Evolutionary conservation across 108 stramenopile species (phyloP), one percentile per base, ranked within the genome.

Genomic region (Asterionellopsis glacialis): DNA sequence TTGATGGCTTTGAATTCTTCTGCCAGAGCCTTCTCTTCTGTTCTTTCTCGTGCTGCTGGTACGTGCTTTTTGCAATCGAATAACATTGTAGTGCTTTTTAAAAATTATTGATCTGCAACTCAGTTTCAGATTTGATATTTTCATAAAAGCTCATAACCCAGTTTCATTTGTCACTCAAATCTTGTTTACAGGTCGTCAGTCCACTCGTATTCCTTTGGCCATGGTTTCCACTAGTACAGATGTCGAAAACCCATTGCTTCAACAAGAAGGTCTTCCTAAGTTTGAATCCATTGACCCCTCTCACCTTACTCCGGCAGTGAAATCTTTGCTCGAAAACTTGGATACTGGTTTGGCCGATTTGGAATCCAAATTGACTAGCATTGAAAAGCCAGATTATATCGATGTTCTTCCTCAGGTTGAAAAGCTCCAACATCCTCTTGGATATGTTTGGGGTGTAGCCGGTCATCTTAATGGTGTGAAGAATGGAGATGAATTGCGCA

Each of bases 401-500:
- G 76, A 93, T 12, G 83, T 88, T 11, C 70, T 93, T 25, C 92
- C 93, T 11, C 84, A 83, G 16, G 57, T 91, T 40, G 88, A 93
- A 57, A 77, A 79, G 50, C 85, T 88, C 59, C 90, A 89, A 48
- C 77, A 80, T 51, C 76, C 80, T 0, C 51, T 83, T 24, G 84
- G 84, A 23, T 97, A 80, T 65, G 89, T 82, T 5, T 98, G 98
- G 98, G 96, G 96, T 14, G 87, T 98, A n/a, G 95, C 97, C 24
- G 83, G 91, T 23, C 98, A 98, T 75, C 79, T 98, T 55, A 95
- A 94, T 53, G 96, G 95, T 0, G 98, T 98, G 38, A 96, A 97
- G 80, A 95, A 97, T 74, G 76, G 81, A 10, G 95, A 96, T 22
- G 93, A 90, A 43, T 70, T 98, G n/a, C 81, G 98, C 6, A 70